Base-by-base conservation (phyloP, 331 rosid species). In the Pyracantha coccinea region DNA sequence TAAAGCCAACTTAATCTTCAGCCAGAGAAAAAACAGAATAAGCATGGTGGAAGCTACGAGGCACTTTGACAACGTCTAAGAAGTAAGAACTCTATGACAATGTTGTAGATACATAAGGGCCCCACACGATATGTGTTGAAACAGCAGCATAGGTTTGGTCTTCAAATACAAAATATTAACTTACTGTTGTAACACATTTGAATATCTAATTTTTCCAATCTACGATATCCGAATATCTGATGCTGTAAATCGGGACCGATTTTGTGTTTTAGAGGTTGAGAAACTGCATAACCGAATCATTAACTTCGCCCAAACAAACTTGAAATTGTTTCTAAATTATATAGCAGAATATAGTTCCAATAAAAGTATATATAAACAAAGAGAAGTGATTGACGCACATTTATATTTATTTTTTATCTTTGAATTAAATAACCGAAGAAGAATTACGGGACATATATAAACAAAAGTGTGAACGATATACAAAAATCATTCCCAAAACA, bases 1-100 rank as follows among this genome's bases (percentile, higher is more conserved):
- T 58, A 83, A 84, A 76, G 88, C 73, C 80, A 68, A 72, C 45
- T 27, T 2, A 75, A 31, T 29, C 60, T 65, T 50, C 13, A 9
- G 29, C 17, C 31, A 53, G 45, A 57, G 16, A n/a, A 25, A 65
- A 32, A 69, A 69, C 17, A 64, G 4, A 53, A 67, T 73, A 14
- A 41, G 47, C 47, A 53, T 53, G 19, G 58, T 53, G 58, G 58
- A 53, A 53, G 58, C 58, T 53, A 53, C 58, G 61, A 57, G 63
- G 54, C 78, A 45, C 65, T 29, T 21, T 45, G 65, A 45, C 29
- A 21, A 38, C 53, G 60, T 67, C 73, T 23, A 32, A 70, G 8
- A 21, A 17, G 68, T 17, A 23, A 70, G n/a, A 23, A 19, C 24
- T 71, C 66, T 11, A 73, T 73, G 71, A 67, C 58, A 64, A 70